These are phyloP conservation scores for Cryphonectria parasitica DNA, from an alignment of 2,329 filamentous ascomycete species.

Conservation along the genomic window DNA sequence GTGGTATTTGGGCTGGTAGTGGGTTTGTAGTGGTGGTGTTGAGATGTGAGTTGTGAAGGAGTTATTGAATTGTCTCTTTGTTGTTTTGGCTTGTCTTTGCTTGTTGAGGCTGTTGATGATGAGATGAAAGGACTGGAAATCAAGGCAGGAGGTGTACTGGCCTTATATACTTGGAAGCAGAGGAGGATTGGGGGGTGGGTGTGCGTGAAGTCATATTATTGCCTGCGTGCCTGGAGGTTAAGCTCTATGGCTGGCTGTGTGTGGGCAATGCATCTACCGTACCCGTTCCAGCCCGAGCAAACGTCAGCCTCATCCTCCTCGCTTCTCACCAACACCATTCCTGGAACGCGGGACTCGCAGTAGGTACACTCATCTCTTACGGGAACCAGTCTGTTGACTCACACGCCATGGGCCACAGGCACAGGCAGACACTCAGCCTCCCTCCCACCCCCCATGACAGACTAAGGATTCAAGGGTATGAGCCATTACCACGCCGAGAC, in stretches of 20 bases:
- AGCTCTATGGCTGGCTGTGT: background rate
- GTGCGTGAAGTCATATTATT: slow-evolving; percentile 27
- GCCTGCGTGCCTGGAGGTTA: background rate
- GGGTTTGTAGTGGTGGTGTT: slow-evolving; percentile 16
- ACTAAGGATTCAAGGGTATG: slow-evolving; percentile 27
- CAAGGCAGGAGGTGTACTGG: slow-evolving; percentile 29
- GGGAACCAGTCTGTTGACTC: slow-evolving; percentile 3
- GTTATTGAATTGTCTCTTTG: slow-evolving; percentile 20
- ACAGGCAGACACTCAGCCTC: slow-evolving; percentile 25
- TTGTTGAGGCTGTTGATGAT: slow-evolving; percentile 33
- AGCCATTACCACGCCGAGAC: slow-evolving; percentile 20
- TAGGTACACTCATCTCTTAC: slow-evolving; percentile 1
- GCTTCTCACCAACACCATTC: slow-evolving; percentile 8
- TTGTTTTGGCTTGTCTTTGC: slow-evolving; percentile 5
- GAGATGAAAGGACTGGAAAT: slow-evolving; percentile 30
- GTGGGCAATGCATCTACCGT: slow-evolving; percentile 13
- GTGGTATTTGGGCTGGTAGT: slow-evolving; percentile 18
- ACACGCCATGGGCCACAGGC: background rate
- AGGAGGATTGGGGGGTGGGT: background rate
- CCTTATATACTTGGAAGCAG: slow-evolving; percentile 34
- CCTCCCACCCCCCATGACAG: slow-evolving; percentile 24
- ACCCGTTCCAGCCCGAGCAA: slow-evolving; percentile 21
- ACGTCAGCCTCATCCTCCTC: slow-evolving; percentile 29
- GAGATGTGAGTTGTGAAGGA: slow-evolving; percentile 13
- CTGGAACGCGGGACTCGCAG: background rate